phyloP scores from a whole-genome alignment of 176 grass and related monocot genomes.

The Rhipidocladum racemiflorum region DNA sequence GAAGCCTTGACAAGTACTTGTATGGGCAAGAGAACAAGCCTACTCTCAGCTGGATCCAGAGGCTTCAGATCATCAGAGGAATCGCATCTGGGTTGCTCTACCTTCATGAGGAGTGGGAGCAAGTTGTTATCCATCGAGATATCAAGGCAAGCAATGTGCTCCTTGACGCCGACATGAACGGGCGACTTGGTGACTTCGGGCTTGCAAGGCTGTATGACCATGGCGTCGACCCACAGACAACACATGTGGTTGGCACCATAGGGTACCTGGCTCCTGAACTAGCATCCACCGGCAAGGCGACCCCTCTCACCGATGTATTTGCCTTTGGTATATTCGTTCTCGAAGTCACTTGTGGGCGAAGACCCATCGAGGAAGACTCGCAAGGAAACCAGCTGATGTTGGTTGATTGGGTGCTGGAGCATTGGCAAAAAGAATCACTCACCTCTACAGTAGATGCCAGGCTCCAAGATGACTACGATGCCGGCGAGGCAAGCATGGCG shows the following conservation, averaged over 20 bases:
- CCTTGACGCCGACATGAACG: neutral
- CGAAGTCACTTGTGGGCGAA: slow-evolving; percentile 7
- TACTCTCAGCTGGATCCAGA: neutral
- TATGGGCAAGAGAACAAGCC: slow-evolving; percentile 4
- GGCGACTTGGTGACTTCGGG: neutral
- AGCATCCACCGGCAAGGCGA: neutral
- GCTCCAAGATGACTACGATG: neutral
- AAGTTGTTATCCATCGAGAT: slow-evolving; percentile 12
- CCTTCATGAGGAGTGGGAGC: slow-evolving; percentile 13
- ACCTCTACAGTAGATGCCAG: neutral
- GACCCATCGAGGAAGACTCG: neutral
- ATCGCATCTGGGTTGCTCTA: neutral
- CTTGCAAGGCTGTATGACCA: slow-evolving; percentile 22
- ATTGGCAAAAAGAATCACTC: neutral
- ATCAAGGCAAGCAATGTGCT: slow-evolving; percentile 24
- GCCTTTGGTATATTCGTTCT: slow-evolving; percentile 22
- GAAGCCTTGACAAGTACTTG: slow-evolving; percentile 24
- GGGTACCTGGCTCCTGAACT: slow-evolving; percentile 31
- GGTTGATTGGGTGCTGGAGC: slow-evolving; percentile 5
- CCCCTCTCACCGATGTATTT: slow-evolving; percentile 8
- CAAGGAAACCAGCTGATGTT: neutral
- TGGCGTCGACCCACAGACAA: neutral
- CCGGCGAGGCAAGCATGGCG: neutral
- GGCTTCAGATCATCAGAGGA: neutral
- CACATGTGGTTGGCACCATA: slow-evolving; percentile 8